Conservation (phyloP, 2,329 filamentous ascomycete species). For the Trichoderma brevicompactum region DNA sequence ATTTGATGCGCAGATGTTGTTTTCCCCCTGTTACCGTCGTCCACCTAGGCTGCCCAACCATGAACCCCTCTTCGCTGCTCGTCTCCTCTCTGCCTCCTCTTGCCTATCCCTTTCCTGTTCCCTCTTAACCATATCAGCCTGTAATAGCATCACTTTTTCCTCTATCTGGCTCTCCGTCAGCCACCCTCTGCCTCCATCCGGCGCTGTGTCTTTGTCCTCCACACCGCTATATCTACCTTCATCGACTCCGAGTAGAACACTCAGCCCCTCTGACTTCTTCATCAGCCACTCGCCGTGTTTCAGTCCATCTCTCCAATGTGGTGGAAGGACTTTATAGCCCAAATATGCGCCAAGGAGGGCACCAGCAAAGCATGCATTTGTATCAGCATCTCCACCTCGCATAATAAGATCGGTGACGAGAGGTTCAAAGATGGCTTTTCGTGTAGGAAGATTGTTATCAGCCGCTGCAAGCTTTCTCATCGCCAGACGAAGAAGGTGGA, state of each 20-base stretch:
- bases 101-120: slow-evolving; percentile 37
- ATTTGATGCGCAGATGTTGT: neutral
- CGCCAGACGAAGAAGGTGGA: slow-evolving; percentile 50
- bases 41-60: slow-evolving; percentile 6
- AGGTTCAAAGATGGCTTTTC: slow-evolving; percentile 48
- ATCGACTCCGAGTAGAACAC: slow-evolving; percentile 44
- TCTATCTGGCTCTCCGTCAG: slow-evolving; percentile 46
- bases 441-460: slow-evolving; percentile 30
- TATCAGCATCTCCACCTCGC: slow-evolving; percentile 59
- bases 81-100: slow-evolving; percentile 34
- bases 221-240: slow-evolving; percentile 41
- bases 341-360: slow-evolving; percentile 54
- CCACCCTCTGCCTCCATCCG: slow-evolving; percentile 48
- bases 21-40: neutral
- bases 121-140: slow-evolving; percentile 40
- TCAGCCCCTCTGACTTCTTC: slow-evolving; percentile 49
- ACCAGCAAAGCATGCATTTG: slow-evolving; percentile 58
- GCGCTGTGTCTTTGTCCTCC: slow-evolving; percentile 47
- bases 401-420: slow-evolving; percentile 55
- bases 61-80: slow-evolving; percentile 22
- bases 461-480: slow-evolving; percentile 42
- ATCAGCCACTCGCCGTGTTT: slow-evolving; percentile 51
- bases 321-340: slow-evolving; percentile 51
- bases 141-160: slow-evolving; percentile 41
- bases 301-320: slow-evolving; percentile 55